Percentiles rank a stretch among this genome's conserved stretches.
phyloP scores from a whole-genome alignment of 768 basidiomycete genomes.

The Sarcomyxa edulis region DNA sequence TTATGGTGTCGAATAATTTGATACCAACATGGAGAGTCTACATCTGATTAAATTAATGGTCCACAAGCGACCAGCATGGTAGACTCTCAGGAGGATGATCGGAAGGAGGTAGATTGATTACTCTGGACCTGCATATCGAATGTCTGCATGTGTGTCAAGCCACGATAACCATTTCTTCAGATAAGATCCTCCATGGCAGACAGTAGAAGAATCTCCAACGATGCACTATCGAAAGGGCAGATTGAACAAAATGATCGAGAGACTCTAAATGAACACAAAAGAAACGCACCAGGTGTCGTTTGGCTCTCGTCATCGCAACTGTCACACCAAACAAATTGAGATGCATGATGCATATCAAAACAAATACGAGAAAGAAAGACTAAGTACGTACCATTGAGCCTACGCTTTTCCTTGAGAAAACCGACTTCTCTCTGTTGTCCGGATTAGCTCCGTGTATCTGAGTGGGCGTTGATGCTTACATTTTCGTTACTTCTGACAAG shows the following conservation, averaged over 20 bases:
- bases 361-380: not conserved
- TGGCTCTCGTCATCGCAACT: slow-evolving; percentile 93
- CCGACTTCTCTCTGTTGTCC: slow-evolving; percentile 74
- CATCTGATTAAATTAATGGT: no score
- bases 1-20: no score
- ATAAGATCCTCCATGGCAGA: slow-evolving; percentile 77
- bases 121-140: slow-evolving; percentile 75
- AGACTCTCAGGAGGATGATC: no score
- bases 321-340: slow-evolving; percentile 3
- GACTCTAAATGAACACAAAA: not conserved
- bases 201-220: slow-evolving; percentile 91
- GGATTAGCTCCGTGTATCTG: slow-evolving; percentile 5
- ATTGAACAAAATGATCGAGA: slow-evolving; percentile 1
- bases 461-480: slow-evolving; percentile 29
- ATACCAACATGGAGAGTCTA: no score
- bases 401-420: slow-evolving; percentile 87
- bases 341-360: not conserved
- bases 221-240: slow-evolving; percentile 72
- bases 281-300: slow-evolving; percentile 74
- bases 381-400: slow-evolving; percentile 76
- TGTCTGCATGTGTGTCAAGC: slow-evolving; percentile 87
- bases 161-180: slow-evolving; percentile 88
- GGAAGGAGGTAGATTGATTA: no score
- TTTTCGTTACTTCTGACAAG: slow-evolving; percentile 90
- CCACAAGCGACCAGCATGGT: no score